Evolutionary conservation across 2,329 filamentous ascomycete species (phyloP).

Genomic region (Colletotrichum endophyticum): DNA sequence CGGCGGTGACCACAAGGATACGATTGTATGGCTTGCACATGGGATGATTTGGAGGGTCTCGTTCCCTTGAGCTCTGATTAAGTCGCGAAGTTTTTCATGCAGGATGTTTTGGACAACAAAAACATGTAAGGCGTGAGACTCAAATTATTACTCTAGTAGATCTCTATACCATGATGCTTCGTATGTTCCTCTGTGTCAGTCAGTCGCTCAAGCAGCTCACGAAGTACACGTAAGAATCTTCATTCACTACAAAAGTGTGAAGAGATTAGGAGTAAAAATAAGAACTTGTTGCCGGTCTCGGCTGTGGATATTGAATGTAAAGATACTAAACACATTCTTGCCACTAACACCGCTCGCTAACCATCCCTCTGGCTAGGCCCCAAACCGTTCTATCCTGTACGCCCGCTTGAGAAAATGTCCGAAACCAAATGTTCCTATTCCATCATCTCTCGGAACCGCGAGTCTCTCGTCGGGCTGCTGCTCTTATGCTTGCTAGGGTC

Average conservation of each 20-base stretch:
- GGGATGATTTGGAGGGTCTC: too few species aligned
- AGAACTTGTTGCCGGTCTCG: neutral
- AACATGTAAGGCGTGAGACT: neutral
- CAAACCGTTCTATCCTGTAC: neutral
- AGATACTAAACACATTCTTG: neutral
- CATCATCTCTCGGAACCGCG: conserved; percentile 65
- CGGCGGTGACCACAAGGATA: neutral
- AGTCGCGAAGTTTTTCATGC: neutral
- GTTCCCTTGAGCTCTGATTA: too few species aligned
- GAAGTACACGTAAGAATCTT: neutral
- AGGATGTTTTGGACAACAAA: neutral
- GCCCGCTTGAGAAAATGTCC: neutral
- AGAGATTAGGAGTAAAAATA: neutral
- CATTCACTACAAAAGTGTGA: neutral
- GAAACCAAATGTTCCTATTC: conserved; percentile 18
- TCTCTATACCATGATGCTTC: neutral
- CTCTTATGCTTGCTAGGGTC: conserved; percentile 40
- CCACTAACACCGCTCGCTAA: neutral
- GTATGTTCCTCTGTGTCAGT: neutral
- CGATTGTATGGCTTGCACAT: neutral
- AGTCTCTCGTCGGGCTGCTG: conserved; percentile 60
- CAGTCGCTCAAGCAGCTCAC: neutral
- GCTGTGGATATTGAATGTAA: neutral
- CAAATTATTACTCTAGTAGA: neutral
- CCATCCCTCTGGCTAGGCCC: neutral